Conservation (phyloP, 2,329 filamentous ascomycete species). For the Aspergillus sp. region DNA sequence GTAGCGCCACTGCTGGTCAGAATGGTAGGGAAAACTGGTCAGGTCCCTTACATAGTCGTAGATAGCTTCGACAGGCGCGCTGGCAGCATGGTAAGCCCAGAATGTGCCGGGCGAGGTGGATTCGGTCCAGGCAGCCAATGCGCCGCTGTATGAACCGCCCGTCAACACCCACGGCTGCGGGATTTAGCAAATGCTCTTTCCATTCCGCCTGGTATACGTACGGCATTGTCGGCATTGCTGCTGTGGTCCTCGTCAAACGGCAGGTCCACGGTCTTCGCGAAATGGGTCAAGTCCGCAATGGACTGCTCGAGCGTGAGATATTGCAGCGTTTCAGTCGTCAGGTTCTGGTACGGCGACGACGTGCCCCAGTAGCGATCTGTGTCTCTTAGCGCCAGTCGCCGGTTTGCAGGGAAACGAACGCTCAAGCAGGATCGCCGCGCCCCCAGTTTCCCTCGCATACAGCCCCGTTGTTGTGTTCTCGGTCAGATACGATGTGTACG, state of each 20-base stretch:
- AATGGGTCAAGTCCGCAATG: slow-evolving; percentile 45
- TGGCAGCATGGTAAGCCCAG: slow-evolving; percentile 52
- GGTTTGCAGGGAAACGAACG: slow-evolving; percentile 26
- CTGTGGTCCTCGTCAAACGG: slow-evolving; percentile 43
- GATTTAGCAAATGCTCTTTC: not conserved
- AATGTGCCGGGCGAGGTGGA: slow-evolving; percentile 46
- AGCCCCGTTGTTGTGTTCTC: slow-evolving; percentile 42
- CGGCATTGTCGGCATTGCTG: slow-evolving; percentile 43
- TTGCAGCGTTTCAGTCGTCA: slow-evolving; percentile 46
- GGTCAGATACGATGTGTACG: slow-evolving; percentile 43
- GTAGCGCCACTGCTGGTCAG: slow-evolving; percentile 42
- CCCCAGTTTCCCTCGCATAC: slow-evolving; percentile 45
- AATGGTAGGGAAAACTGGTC: not conserved
- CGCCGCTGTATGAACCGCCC: slow-evolving; percentile 50
- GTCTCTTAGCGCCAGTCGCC: not conserved
- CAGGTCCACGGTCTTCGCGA: slow-evolving; percentile 45
- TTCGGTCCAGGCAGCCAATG: slow-evolving; percentile 48
- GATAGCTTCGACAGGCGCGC: slow-evolving; percentile 47
- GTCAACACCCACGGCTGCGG: slow-evolving; percentile 47
- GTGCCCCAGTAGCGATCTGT: slow-evolving; percentile 50
- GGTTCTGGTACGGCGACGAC: slow-evolving; percentile 43
- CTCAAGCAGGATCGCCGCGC: slow-evolving; percentile 47
- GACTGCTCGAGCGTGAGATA: slow-evolving; percentile 47
- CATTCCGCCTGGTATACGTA: slow-evolving; percentile 8
- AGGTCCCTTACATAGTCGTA: slow-evolving; percentile 38